phyloP scores from a whole-genome alignment of 495 filamentous ascomycete genomes.

The Penicillium arizonense region DNA sequence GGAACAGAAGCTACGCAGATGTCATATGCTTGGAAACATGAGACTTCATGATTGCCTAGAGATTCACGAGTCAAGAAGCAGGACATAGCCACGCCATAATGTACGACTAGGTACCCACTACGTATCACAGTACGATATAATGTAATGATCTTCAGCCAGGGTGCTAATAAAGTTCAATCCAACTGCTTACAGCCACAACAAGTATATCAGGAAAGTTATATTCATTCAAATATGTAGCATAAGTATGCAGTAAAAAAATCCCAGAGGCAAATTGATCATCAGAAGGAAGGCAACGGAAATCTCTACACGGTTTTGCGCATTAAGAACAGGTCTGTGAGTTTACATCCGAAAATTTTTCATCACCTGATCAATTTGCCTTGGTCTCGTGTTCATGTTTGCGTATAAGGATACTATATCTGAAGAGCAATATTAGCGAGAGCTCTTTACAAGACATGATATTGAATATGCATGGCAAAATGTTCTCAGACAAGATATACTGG shows the following conservation, averaged over 20 bases:
- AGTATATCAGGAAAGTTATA: not conserved
- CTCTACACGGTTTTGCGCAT: conserved; percentile 94
- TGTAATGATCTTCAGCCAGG: conserved; percentile 19
- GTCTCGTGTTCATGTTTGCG: not conserved
- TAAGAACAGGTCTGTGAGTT: conserved; percentile 64
- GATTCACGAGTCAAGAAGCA: not conserved
- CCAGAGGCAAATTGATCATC: conserved; percentile 42
- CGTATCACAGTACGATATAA: not conserved
- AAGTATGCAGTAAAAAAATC: conserved; percentile 8
- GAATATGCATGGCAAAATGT: conserved; percentile 13
- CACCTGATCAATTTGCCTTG: conserved; percentile 50
- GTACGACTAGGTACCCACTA: not conserved
- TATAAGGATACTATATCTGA: not conserved
- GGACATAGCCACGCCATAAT: not conserved
- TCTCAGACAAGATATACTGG: conserved; percentile 96
- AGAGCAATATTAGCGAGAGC: conserved; percentile 19
- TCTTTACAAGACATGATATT: conserved; percentile 2
- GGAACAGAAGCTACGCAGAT: no score
- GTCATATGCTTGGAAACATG: no score
- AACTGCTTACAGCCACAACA: no score
- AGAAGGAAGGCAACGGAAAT: conserved; percentile 99
- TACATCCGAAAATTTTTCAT: conserved; percentile 58
- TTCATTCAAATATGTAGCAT: not conserved
- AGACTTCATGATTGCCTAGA: no score
- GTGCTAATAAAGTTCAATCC: conserved; percentile 14